Evolutionary conservation across 345 rosid species (phyloP).

Genomic region (Dimocarpus longan): DNA sequence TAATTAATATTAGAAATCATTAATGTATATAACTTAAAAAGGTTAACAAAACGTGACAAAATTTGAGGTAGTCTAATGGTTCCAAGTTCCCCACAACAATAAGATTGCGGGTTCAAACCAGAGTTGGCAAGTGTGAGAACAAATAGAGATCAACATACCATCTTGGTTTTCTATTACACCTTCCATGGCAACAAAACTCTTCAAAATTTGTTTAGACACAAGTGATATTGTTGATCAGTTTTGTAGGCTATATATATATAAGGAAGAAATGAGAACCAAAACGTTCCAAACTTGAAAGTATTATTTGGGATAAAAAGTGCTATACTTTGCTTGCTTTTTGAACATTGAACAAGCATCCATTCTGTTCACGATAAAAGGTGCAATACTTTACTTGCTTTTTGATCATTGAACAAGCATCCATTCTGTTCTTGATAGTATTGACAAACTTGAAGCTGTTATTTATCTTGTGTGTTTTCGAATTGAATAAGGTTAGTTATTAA

Average conservation of each 20-base stretch:
- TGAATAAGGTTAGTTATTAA: neutral
- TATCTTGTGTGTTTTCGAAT: too few species aligned
- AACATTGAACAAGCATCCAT: slow-evolving; percentile 20
- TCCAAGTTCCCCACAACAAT: neutral
- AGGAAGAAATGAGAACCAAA: neutral
- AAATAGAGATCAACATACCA: slow-evolving; percentile 18
- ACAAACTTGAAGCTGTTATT: neutral
- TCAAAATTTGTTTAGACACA: neutral
- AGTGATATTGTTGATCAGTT: neutral
- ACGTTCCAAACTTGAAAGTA: slow-evolving; percentile 17
- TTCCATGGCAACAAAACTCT: slow-evolving; percentile 23
- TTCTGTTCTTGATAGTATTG: slow-evolving; percentile 19
- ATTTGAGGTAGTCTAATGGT: too few species aligned
- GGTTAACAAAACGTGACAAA: too few species aligned
- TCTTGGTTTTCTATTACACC: neutral
- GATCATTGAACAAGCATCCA: slow-evolving; percentile 16
- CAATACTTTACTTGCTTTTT: slow-evolving; percentile 20
- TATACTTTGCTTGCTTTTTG: slow-evolving; percentile 22
- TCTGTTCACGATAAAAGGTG: slow-evolving; percentile 7
- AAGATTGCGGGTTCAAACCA: neutral
- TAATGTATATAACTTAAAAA: neutral
- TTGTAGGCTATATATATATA: neutral
- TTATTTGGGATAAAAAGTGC: neutral
- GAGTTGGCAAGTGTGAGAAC: neutral
- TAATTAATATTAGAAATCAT: too few species aligned